Percentiles rank a stretch among this genome's conserved stretches.
Conservation (phyloP, 805 yeast genomes). For the Candida germanica region DNA sequence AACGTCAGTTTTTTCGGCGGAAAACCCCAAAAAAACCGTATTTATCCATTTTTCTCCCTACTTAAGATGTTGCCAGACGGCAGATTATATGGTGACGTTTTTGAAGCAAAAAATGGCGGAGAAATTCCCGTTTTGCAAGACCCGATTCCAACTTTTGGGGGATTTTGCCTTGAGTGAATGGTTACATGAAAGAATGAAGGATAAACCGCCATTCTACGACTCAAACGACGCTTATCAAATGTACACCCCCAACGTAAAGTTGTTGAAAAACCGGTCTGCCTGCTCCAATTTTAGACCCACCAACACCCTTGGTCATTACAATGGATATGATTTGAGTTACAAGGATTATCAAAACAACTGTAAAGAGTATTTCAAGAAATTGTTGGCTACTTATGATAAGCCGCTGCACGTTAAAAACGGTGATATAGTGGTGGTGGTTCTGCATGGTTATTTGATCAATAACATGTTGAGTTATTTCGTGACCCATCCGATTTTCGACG, state of each 20-base stretch:
- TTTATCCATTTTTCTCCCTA: constrained; percentile 43
- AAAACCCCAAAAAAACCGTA: constrained; percentile 26
- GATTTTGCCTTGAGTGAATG: constrained; percentile 46
- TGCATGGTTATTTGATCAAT: constrained; percentile 42
- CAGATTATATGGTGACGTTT: constrained; percentile 34
- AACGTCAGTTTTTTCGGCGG: constrained; percentile 18
- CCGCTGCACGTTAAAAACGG: constrained; percentile 27
- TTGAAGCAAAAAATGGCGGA: constrained; percentile 21
- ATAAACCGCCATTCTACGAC: constrained; percentile 41
- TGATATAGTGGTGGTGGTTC: constrained; percentile 36
- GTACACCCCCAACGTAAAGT: constrained; percentile 42
- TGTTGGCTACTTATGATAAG: constrained; percentile 42
- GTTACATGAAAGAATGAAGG: constrained; percentile 43
- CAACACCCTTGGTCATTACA: constrained; percentile 39
- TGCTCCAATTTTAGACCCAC: constrained; percentile 43
- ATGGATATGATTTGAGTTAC: constrained; percentile 39
- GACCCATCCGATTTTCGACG: constrained; percentile 44
- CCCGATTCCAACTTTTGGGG: constrained; percentile 37
- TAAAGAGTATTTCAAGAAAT: constrained; percentile 37
- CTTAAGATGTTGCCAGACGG: constrained; percentile 43
- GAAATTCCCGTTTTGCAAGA: constrained; percentile 26
- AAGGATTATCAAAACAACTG: constrained; percentile 39
- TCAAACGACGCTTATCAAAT: constrained; percentile 44
- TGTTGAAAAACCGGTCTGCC: constrained; percentile 28
- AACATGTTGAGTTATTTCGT: constrained; percentile 38